Conservation (phyloP, 75 land plant species). For the Adiantum capillusveneris region DNA sequence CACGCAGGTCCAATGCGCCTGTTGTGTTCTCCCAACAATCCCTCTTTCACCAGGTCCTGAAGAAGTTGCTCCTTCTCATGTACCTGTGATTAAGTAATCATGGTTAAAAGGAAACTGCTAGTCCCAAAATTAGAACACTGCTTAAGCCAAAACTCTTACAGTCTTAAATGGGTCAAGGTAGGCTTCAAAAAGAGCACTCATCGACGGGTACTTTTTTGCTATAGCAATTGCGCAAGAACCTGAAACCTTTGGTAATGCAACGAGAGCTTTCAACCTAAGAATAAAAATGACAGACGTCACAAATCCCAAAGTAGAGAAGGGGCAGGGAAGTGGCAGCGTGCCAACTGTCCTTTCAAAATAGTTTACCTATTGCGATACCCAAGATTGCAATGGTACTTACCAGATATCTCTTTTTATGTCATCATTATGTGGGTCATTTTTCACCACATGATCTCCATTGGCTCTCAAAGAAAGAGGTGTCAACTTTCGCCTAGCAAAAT, state of each 20-base stretch:
- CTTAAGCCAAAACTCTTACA: conserved; percentile 55
- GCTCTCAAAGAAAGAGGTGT: conserved; percentile 72
- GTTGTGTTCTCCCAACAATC: conserved; percentile 32
- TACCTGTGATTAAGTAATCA: conserved; percentile 48
- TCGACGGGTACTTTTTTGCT: conserved; percentile 79
- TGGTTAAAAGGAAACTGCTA: too few relatives aligned
- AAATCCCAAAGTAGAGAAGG: too few relatives aligned
- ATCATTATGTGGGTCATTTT: conserved; percentile 45
- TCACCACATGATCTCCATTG: conserved; percentile 77
- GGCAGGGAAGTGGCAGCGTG: too few relatives aligned
- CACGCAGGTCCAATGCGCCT: conserved; percentile 84
- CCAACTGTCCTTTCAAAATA: too few relatives aligned
- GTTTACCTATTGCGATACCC: too few relatives aligned
- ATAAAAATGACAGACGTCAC: too few relatives aligned
- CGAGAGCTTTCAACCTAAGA: conserved; percentile 81
- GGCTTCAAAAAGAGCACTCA: conserved; percentile 81
- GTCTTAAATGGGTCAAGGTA: conserved; percentile 84
- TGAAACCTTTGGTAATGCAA: conserved; percentile 80
- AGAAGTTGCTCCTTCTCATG: conserved; percentile 89
- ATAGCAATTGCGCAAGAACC: conserved; percentile 89
- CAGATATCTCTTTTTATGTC: conserved; percentile 65
- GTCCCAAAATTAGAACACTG: too few relatives aligned
- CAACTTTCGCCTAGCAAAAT: conserved; percentile 55
- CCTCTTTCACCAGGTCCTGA: conserved; percentile 66
- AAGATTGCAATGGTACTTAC: conserved; percentile 34